Evolutionary conservation across 768 basidiomycete species (phyloP).

Genomic region (Mycena polygramma): DNA sequence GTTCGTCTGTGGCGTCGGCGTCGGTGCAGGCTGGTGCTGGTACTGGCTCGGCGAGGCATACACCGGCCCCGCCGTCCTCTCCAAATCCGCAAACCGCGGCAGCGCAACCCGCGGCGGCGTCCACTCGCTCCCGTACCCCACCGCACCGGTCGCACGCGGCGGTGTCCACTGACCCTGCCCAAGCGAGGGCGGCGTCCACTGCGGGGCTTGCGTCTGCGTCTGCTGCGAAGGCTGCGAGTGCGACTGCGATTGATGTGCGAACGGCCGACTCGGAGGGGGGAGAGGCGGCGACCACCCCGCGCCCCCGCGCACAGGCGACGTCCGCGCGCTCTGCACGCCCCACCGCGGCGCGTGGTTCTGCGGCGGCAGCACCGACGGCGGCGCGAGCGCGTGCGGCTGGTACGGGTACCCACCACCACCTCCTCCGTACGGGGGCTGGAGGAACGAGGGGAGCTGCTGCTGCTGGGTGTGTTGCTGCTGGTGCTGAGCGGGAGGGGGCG

Average conservation of each 20-base stretch:
- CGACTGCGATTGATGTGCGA: background rate
- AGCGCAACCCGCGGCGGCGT: slow-evolving; percentile 36
- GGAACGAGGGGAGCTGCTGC: background rate
- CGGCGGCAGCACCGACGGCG: background rate
- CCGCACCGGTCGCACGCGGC: background rate
- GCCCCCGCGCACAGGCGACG: slow-evolving; percentile 32
- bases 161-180: slow-evolving; percentile 11
- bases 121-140: slow-evolving; percentile 17
- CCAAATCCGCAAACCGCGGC: slow-evolving; percentile 36
- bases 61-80: slow-evolving; percentile 25
- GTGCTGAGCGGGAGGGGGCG: background rate
- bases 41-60: slow-evolving; percentile 21
- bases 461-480: background rate
- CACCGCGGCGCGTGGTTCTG: slow-evolving; percentile 13
- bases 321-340: slow-evolving; percentile 39
- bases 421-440: too few species aligned
- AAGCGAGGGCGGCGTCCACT: slow-evolving; percentile 16
- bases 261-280: background rate
- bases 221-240: background rate
- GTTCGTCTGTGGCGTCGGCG: slow-evolving; percentile 19
- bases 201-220: background rate
- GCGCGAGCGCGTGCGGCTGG: background rate
- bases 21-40: slow-evolving; percentile 9
- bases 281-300: background rate
- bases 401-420: background rate